Conservation (phyloP, 1,284 basidiomycete genomes). For the Cutaneotrichosporon sp. region DNA sequence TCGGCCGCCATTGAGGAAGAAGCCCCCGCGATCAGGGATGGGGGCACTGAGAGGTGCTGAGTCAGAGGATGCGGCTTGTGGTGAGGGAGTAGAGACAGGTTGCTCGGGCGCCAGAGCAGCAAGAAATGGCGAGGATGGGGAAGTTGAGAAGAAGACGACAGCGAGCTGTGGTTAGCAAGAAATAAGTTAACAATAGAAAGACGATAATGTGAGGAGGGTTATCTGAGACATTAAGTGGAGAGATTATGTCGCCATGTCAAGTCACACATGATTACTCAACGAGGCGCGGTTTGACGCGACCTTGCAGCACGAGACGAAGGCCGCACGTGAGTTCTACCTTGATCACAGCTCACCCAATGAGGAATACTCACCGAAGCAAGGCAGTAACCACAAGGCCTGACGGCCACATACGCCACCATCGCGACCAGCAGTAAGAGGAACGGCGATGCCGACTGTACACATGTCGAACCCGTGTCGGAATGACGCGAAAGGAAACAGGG, state of each 20-base stretch:
- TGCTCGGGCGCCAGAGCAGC: constrained; percentile 9
- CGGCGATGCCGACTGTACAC: constrained; percentile 28
- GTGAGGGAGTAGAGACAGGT: neutral
- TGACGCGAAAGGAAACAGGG: neutral
- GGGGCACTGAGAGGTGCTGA: constrained; percentile 15
- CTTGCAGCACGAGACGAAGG: too few relatives aligned
- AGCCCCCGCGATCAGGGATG: constrained; percentile 27
- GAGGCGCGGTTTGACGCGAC: neutral
- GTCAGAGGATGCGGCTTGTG: neutral
- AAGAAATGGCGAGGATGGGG: constrained; percentile 40
- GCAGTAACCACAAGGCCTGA: constrained; percentile 38
- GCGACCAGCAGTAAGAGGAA: constrained; percentile 27
- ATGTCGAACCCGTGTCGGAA: neutral
- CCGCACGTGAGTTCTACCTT: too few relatives aligned
- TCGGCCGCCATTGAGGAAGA: constrained; percentile 28
- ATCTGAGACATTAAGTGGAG: too few relatives aligned
- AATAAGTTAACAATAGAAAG: too few relatives aligned
- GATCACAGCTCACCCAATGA: too few relatives aligned
- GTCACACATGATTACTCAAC: too few relatives aligned
- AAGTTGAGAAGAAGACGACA: constrained; percentile 36
- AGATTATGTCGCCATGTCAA: too few relatives aligned
- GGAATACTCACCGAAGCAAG: constrained; percentile 28
- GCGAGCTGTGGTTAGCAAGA: constrained; percentile 21
- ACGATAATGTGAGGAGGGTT: too few relatives aligned
- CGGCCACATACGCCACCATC: constrained; percentile 24